phyloP scores from a whole-genome alignment of 2,329 filamentous ascomycete genomes.

The Fusarium austroafricanum region DNA sequence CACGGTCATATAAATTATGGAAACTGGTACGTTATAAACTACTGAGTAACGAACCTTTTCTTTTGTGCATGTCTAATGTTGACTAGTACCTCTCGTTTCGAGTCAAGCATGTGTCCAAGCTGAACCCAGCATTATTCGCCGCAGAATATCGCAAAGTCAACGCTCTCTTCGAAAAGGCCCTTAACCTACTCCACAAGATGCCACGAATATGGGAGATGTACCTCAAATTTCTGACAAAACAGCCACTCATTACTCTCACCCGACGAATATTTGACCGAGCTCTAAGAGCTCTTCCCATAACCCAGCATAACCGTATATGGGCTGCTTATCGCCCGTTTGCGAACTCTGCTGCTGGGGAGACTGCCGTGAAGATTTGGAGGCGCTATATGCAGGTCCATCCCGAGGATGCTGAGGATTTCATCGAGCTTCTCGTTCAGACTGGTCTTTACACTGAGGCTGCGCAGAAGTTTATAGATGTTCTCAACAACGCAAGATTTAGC shows the following conservation, averaged over 20 bases:
- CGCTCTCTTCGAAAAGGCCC: conserved; percentile 88
- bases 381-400: conserved; percentile 98
- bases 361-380: conserved; percentile 92
- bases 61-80: conserved; percentile 5
- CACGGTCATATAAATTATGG: conserved; percentile 98
- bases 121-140: conserved; percentile 84
- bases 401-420: conserved; percentile 94
- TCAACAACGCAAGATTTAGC: conserved; percentile 90
- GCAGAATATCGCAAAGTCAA: conserved; percentile 94
- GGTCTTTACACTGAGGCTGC: conserved; percentile 91
- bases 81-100: conserved; percentile 85
- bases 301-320: conserved; percentile 97
- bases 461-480: conserved; percentile 87
- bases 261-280: conserved; percentile 92
- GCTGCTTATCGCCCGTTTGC: conserved; percentile 90
- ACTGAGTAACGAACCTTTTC: background rate
- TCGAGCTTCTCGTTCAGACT: conserved; percentile 85
- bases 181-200: conserved; percentile 98
- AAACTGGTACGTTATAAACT: conserved; percentile 73
- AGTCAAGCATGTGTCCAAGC: conserved; percentile 80
- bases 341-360: conserved; percentile 88
- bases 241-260: conserved; percentile 90
- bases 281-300: conserved; percentile 88
- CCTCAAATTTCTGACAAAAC: conserved; percentile 86
- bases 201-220: conserved; percentile 99